Conservation (phyloP, 2,329 filamentous ascomycete genomes). For the Penicillium paneum region DNA sequence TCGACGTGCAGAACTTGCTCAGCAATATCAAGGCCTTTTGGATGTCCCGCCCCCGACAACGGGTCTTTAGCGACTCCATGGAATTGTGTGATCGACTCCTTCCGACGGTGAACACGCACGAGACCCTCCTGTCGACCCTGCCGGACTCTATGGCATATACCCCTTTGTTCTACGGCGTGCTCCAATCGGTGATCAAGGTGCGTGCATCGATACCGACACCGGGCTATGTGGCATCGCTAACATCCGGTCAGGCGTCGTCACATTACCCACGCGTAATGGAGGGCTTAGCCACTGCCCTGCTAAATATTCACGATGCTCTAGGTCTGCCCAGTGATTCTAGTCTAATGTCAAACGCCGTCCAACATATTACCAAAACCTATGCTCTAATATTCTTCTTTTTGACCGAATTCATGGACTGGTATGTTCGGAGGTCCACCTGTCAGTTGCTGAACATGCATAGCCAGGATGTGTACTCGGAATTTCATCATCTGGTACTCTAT, state of each 20-base stretch:
- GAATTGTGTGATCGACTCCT: constrained; percentile 29
- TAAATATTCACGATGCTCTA: constrained; percentile 34
- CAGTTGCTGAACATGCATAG: constrained; percentile 35
- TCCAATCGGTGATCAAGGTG: constrained; percentile 40
- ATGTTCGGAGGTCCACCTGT: constrained; percentile 34
- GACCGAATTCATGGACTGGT: constrained; percentile 40
- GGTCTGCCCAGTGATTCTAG: constrained; percentile 13
- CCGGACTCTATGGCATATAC: constrained; percentile 28
- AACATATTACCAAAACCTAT: constrained; percentile 32
- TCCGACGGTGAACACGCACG: constrained; percentile 31
- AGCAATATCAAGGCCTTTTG: constrained; percentile 28
- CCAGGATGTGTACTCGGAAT: constrained; percentile 35
- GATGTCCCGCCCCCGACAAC: constrained; percentile 27
- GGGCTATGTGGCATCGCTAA: neutral
- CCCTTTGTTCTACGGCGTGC: constrained; percentile 35
- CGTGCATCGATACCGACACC: neutral
- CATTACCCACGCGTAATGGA: constrained; percentile 36
- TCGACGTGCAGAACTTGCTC: constrained; percentile 31
- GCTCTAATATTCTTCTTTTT: constrained; percentile 37
- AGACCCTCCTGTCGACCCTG: constrained; percentile 24
- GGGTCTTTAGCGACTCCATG: constrained; percentile 26
- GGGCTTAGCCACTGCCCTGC: constrained; percentile 32
- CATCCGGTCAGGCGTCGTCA: constrained; percentile 29
- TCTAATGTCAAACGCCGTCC: constrained; percentile 13
- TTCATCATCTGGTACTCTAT: constrained; percentile 32